phyloP scores from a whole-genome alignment of 176 grass and related monocot genomes.

The Pharus latifolius region DNA sequence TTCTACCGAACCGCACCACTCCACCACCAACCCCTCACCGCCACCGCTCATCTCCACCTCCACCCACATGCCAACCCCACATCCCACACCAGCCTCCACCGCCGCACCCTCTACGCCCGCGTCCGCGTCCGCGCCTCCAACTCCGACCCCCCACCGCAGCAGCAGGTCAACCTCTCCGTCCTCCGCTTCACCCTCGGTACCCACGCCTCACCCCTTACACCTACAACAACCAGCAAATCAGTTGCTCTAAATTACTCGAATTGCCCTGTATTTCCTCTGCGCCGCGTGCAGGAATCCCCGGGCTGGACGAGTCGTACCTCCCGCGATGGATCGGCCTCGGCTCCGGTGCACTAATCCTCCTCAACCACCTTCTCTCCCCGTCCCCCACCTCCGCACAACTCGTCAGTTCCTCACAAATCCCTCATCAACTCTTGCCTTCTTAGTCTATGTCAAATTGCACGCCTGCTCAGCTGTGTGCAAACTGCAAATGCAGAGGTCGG shows the following conservation, averaged over 20 bases:
- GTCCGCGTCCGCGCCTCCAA: constrained; percentile 28
- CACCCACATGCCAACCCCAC: background rate
- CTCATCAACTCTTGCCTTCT: background rate
- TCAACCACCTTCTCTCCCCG: constrained; percentile 75
- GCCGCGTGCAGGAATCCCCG: constrained; percentile 52
- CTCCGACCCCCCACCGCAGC: constrained; percentile 35
- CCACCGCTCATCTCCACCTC: background rate
- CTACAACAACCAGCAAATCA: background rate
- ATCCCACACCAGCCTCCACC: background rate
- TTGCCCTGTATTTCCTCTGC: background rate
- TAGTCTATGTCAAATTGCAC: background rate
- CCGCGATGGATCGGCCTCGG: constrained; percentile 70
- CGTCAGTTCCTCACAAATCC: constrained; percentile 23
- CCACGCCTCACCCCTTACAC: background rate
- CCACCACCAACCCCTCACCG: background rate
- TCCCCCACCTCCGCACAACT: constrained; percentile 55
- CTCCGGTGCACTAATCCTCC: constrained; percentile 60
- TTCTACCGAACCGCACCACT: background rate
- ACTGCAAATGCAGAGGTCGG: constrained; percentile 68
- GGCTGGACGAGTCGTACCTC: constrained; percentile 82
- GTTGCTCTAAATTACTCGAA: background rate
- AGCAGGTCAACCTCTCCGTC: constrained; percentile 82
- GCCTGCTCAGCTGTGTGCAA: constrained; percentile 2
- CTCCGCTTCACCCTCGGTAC: constrained; percentile 93
- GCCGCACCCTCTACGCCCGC: background rate